Conservation (phyloP, 768 basidiomycete genomes). For the Amanita rubescens region DNA sequence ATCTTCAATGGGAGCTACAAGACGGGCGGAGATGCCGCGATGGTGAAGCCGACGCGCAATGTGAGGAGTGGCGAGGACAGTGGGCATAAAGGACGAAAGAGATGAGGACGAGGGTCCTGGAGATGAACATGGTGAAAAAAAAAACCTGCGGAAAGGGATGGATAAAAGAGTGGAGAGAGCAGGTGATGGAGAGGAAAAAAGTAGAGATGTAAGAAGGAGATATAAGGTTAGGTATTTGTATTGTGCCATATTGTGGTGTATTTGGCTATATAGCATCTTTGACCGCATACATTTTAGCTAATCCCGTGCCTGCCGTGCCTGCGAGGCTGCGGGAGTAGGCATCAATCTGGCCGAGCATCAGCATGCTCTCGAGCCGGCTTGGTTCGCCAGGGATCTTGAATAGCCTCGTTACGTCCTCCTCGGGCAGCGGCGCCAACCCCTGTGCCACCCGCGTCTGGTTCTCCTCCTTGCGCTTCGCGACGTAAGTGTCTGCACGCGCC, state of each 20-base stretch:
- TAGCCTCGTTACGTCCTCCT: conserved; percentile 76
- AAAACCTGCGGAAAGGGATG: conserved; percentile 13
- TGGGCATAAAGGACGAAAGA: conserved; percentile 31
- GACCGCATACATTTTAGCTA: conserved; percentile 85
- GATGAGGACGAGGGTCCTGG: conserved; percentile 38
- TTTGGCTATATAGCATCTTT: conserved; percentile 23
- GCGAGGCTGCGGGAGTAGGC: conserved; percentile 75
- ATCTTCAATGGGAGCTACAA: conserved; percentile 24
- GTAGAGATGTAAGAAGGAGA: conserved; percentile 2
- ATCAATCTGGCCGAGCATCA: conserved; percentile 84
- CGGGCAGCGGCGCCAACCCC: conserved; percentile 79
- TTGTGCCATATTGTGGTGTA: background rate
- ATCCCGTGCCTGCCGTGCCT: conserved; percentile 48
- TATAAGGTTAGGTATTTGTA: background rate
- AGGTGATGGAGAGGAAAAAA: conserved; percentile 9
- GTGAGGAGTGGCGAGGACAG: conserved; percentile 36
- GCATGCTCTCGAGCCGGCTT: conserved; percentile 78
- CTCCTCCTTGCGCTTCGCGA: conserved; percentile 86
- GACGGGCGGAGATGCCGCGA: conserved; percentile 38
- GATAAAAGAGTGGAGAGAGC: conserved; percentile 8
- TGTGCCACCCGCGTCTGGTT: conserved; percentile 71
- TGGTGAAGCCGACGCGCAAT: conserved; percentile 28
- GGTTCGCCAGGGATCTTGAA: conserved; percentile 90
- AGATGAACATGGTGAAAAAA: conserved; percentile 30
- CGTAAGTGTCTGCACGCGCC: conserved; percentile 66